Evolutionary conservation across 345 rosid species (phyloP), one percentile per base, ranked within the genome.

Genomic region (Acer yangbiense): DNA sequence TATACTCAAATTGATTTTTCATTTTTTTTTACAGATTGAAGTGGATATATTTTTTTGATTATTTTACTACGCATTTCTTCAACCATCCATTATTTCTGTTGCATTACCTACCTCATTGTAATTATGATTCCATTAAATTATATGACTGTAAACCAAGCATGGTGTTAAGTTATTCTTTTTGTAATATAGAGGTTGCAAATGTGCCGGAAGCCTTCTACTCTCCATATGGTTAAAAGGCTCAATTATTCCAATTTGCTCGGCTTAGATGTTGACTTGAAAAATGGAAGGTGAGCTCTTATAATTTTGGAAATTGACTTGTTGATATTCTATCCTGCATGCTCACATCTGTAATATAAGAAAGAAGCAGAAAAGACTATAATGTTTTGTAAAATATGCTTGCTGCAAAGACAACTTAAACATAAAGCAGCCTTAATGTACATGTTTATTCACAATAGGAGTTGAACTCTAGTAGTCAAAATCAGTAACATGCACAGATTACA

Each of bases 161-260:
- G 50, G 61, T 7, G 41, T 66, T 48, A 62, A 62, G 21, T 4
- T 77, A 7, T 32, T 7, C 27, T 62, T 52, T 80, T 29, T 65
- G 43, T 79, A 69, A 77, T 75, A 69, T 90, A 96, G 98, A 96
- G 90, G 82, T 73, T 96, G 86, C 87, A 91, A 81, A 82, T 80
- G 67, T 96, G 97, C 84, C 87, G 77, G 86, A 96, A 96, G 86
- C 93, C 94, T 69, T 96, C 99, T 70, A 89, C 99, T 13, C 74
- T 85, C 52, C 89, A 93, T 50, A 87, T 96, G 68, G 79, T 88
- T 68, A 82, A 85, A 78, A 87, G 99, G 85, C 92, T 94, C 44
- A 84, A 81, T 25, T 91, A 82, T 87, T 83, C 95, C 52, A 94
- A 96, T 87, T 85, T 96, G 80, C 82, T 93, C 17, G 97, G 98